A percentile compares a stretch with the other conserved stretches of the same genome.
phyloP scores from a whole-genome alignment of 192 early-diverging fungal species.

The Umbelopsis ramanniana region DNA sequence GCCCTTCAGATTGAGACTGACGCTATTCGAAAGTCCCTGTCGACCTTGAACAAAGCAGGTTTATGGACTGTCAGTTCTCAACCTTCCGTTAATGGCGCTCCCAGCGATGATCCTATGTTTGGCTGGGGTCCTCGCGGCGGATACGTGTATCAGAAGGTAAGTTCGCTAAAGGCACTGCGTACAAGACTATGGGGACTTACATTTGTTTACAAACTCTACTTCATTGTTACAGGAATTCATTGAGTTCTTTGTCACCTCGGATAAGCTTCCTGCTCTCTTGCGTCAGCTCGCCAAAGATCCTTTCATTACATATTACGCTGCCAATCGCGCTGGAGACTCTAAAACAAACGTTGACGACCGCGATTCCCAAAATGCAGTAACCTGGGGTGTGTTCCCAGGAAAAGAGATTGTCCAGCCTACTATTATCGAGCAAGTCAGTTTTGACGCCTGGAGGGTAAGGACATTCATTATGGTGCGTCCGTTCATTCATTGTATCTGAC shows the following conservation, averaged over 20 bases:
- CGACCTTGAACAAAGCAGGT: slow-evolving; percentile 63
- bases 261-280: slow-evolving; percentile 58
- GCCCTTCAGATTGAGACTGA: slow-evolving; percentile 64
- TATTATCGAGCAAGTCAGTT: slow-evolving; percentile 73
- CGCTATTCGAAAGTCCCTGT: slow-evolving; percentile 62
- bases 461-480: not conserved
- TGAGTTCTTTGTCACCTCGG: slow-evolving; percentile 77
- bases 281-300: slow-evolving; percentile 58
- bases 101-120: slow-evolving; percentile 64
- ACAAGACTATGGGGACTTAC: too few species aligned
- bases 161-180: not conserved
- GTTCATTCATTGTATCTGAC: not conserved
- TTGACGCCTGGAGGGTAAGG: slow-evolving; percentile 78
- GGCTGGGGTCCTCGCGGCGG: slow-evolving; percentile 89
- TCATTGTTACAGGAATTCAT: slow-evolving; percentile 63
- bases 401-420: slow-evolving; percentile 90
- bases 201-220: not conserved
- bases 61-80: slow-evolving; percentile 83
- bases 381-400: slow-evolving; percentile 91
- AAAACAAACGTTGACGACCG: slow-evolving; percentile 66
- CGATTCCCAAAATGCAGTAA: slow-evolving; percentile 74
- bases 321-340: slow-evolving; percentile 77
- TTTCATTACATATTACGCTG: slow-evolving; percentile 88
- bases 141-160: slow-evolving; percentile 80
- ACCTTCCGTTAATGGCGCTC: slow-evolving; percentile 79